These are phyloP conservation scores for Dryas drummondii DNA, from an alignment of 306 rosid genomes.

Conservation along the genomic window DNA sequence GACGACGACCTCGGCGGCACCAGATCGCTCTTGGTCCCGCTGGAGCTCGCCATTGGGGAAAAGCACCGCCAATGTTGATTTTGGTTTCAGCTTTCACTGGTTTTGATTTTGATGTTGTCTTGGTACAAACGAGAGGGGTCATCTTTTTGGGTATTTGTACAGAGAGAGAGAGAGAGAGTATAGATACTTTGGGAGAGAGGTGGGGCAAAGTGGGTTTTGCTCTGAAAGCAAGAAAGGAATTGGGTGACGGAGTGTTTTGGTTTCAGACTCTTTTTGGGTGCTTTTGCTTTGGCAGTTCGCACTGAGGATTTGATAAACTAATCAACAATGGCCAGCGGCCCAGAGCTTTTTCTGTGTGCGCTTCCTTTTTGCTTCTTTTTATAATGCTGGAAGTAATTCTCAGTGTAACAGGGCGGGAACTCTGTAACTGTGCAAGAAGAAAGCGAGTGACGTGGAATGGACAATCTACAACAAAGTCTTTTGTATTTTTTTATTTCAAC, in stretches of 20 bases:
- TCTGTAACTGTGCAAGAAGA: background rate
- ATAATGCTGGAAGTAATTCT: background rate
- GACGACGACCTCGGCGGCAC: constrained; percentile 46
- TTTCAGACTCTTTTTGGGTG: constrained; percentile 5
- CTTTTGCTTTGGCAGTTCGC: constrained; percentile 37
- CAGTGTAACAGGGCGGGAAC: background rate
- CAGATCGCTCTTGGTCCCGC: constrained; percentile 61
- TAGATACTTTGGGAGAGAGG: constrained; percentile 72
- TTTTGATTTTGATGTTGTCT: background rate
- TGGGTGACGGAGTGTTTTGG: constrained; percentile 7
- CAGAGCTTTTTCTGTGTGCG: background rate
- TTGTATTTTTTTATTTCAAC: no score
- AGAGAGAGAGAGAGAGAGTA: constrained; percentile 24
- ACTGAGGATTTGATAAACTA: constrained; percentile 15
- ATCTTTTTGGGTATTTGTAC: constrained; percentile 6
- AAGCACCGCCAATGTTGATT: constrained; percentile 10
- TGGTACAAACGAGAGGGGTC: background rate
- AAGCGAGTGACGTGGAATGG: constrained; percentile 1
- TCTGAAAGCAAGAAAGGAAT: constrained; percentile 61
- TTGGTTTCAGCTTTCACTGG: background rate
- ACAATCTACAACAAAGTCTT: background rate
- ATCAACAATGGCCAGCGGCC: constrained; percentile 2
- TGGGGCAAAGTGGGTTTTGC: constrained; percentile 57
- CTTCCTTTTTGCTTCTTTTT: constrained; percentile 8
- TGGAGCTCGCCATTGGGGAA: constrained; percentile 71